Conservation (phyloP, 805 yeast species). For the Jamesozyma spencerorum region DNA sequence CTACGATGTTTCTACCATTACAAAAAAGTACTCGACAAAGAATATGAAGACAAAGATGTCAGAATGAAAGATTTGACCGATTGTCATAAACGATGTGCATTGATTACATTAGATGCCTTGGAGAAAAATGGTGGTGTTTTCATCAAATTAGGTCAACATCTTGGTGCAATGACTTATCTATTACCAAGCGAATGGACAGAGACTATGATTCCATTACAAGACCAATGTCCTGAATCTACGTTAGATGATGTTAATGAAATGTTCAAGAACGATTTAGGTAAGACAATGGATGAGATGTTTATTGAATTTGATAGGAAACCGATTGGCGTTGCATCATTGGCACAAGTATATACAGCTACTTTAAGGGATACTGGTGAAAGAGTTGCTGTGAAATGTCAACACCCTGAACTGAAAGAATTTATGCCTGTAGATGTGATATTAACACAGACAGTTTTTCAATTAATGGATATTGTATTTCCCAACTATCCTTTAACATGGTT, state of each 20-base stretch:
- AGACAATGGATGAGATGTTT: slow-evolving; percentile 52
- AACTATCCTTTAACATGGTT: slow-evolving; percentile 92
- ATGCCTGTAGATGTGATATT: slow-evolving; percentile 83
- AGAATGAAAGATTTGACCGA: slow-evolving; percentile 44
- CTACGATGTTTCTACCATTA: slow-evolving; percentile 65
- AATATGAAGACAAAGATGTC: slow-evolving; percentile 37
- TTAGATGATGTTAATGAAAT: slow-evolving; percentile 56
- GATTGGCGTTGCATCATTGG: slow-evolving; percentile 90
- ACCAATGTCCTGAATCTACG: slow-evolving; percentile 76
- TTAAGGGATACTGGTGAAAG: slow-evolving; percentile 48
- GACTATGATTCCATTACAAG: slow-evolving; percentile 88
- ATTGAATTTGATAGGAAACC: slow-evolving; percentile 60
- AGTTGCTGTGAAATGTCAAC: slow-evolving; percentile 94
- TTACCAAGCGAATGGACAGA: slow-evolving; percentile 92
- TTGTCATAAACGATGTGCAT: slow-evolving; percentile 72
- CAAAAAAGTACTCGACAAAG: slow-evolving; percentile 41
- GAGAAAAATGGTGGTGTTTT: slow-evolving; percentile 86
- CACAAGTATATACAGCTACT: slow-evolving; percentile 84
- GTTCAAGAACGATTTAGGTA: slow-evolving; percentile 61
- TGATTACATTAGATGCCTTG: slow-evolving; percentile 66
- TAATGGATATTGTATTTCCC: slow-evolving; percentile 75
- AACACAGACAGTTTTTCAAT: slow-evolving; percentile 64
- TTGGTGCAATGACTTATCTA: slow-evolving; percentile 83
- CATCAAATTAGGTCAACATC: slow-evolving; percentile 91
- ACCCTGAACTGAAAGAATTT: slow-evolving; percentile 75